Base-by-base conservation (phyloP, 176 grass and related monocot genomes). In the Musa itinerans region DNA sequence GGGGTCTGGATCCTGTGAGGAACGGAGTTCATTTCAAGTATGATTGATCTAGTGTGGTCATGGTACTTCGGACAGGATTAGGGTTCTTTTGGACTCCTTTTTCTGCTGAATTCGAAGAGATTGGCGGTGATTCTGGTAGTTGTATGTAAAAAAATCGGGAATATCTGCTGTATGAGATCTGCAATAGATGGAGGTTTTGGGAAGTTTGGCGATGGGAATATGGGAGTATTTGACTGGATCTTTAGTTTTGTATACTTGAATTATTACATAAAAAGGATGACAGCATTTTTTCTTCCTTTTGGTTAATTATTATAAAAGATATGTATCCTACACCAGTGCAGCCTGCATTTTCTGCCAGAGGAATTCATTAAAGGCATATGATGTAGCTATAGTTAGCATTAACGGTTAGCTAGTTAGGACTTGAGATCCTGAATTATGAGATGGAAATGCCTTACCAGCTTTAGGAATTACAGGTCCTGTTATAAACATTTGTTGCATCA, bases 301-400 rank as follows among this genome's bases (percentile, higher is more conserved):
- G 29, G 29, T 29, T 6, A 6, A 43, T 43, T 43, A 43, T 43
- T 43, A 43, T 43, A 5, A 43, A 43, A 43, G 4, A 43, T 43
- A 43, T 43, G 34, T 43, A 5, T 43, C 4, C 34, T 43, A 43
- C 6, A 43, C 34, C 34, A 43, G 4, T 43, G 34, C 34, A 43
- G 34, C 34, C 4, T 43, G 34, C 34, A 43, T 43, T 43, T 43
- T 43, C 34, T 43, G 34, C 0, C 34, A 43, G 34, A 43, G 34
- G 34, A 61, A 61, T 61, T 25, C 90, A 84, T 10, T 89, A 86
- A 1, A 90, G 63, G 20, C 81, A 93, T 74, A 82, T 90, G 16
- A 79, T 83, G 52, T 10, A 86, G 52, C 91, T 87, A 74, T 77
- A 90, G 70, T 79, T 93, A 11, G 78, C 71, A 65, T 43, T 6